A percentile compares a stretch with the other conserved stretches of the same genome.
Conservation (phyloP, 768 basidiomycete genomes). For the Pisolithus albus region DNA sequence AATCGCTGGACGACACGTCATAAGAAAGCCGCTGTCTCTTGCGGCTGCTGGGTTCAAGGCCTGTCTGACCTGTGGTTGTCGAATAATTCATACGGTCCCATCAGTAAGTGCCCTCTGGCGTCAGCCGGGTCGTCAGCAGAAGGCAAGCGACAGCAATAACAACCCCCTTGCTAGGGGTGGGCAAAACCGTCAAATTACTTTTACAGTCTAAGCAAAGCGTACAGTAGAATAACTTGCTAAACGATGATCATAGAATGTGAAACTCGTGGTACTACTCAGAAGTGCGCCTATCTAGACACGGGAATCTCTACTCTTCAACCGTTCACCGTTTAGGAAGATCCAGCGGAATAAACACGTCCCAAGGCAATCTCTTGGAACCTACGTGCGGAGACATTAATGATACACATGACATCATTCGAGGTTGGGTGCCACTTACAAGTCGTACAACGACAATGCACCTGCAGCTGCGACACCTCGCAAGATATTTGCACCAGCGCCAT, state of each 20-base stretch:
- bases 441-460: conserved; percentile 56
- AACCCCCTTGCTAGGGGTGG: no score
- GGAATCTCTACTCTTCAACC: no score
- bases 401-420: background rate
- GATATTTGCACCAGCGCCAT: conserved; percentile 52
- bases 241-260: no score
- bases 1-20: conserved; percentile 8
- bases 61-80: conserved; percentile 11
- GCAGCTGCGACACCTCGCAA: conserved; percentile 47
- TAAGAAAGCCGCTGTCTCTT: conserved; percentile 1
- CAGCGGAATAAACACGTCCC: conserved; percentile 51
- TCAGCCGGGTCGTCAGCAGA: background rate
- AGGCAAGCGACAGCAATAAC: no score
- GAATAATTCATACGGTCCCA: conserved; percentile 21
- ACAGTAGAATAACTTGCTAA: no score
- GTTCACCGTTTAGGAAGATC: conserved; percentile 17
- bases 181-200: no score
- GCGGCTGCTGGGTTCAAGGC: conserved; percentile 10
- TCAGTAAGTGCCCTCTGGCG: conserved; percentile 10
- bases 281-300: no score
- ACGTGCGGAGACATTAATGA: background rate
- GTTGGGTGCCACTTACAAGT: conserved; percentile 33
- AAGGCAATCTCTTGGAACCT: conserved; percentile 47
- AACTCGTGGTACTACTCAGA: no score
- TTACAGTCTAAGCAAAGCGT: no score